Percentiles rank a stretch among this genome's conserved stretches.
phyloP scores from a whole-genome alignment of 2,329 filamentous ascomycete species.

The Dactylellina haptotyla region DNA sequence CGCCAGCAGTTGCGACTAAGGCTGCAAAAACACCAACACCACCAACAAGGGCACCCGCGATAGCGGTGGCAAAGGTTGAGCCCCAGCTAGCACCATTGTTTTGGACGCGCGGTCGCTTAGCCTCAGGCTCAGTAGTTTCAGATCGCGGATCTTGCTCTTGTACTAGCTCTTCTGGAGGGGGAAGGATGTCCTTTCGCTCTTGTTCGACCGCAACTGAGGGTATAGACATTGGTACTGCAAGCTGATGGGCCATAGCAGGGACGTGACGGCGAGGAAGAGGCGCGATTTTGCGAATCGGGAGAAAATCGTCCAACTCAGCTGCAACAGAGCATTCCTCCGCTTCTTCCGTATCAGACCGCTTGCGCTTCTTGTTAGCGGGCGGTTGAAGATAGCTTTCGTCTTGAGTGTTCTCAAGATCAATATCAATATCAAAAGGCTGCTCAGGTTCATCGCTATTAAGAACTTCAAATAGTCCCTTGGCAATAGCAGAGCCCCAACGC shows the following conservation, averaged over 20 bases:
- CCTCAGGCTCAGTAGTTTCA: constrained; percentile 34
- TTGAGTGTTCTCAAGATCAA: background rate
- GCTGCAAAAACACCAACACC: constrained; percentile 60
- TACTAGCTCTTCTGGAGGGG: constrained; percentile 12
- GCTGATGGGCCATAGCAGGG: background rate
- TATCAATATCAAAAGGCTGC: background rate
- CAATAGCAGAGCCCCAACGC: constrained; percentile 1
- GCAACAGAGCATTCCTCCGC: constrained; percentile 2
- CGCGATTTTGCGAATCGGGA: constrained; percentile 28
- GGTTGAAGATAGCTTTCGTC: background rate
- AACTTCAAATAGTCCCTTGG: constrained; percentile 12
- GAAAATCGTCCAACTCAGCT: background rate
- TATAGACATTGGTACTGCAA: constrained; percentile 18
- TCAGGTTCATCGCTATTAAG: background rate
- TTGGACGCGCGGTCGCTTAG: constrained; percentile 55
- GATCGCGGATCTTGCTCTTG: constrained; percentile 36
- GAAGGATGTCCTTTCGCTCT: constrained; percentile 24
- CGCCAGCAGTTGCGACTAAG: constrained; percentile 61
- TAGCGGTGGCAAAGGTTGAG: constrained; percentile 58
- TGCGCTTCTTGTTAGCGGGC: constrained; percentile 43
- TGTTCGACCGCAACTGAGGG: constrained; percentile 55
- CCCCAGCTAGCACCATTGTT: constrained; percentile 48
- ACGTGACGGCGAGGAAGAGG: constrained; percentile 19
- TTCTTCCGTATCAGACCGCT: constrained; percentile 33
- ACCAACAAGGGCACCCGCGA: constrained; percentile 61